Conservation (phyloP, 73 alveolate genomes). For the Tetrahymena elliotti region DNA sequence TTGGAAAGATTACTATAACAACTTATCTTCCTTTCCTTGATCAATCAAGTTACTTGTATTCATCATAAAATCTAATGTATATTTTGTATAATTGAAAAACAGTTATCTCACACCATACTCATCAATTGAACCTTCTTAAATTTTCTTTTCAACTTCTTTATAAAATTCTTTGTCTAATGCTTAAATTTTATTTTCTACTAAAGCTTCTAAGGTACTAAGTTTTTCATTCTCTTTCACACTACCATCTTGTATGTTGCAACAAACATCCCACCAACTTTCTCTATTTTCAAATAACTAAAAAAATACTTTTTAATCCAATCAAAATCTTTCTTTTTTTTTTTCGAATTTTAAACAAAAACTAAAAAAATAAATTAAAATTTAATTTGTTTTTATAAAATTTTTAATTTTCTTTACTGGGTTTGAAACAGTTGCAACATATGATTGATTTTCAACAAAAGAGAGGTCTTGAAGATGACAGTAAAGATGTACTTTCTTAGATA, state of each 20-base stretch:
- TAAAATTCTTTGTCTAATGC: background rate
- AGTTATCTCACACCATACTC: background rate
- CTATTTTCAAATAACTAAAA: background rate
- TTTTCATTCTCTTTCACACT: background rate
- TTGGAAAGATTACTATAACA: background rate
- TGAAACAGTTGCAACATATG: background rate
- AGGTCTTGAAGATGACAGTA: background rate
- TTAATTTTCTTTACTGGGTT: background rate
- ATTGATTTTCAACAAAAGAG: background rate
- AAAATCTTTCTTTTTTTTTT: too few relatives aligned
- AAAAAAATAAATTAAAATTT: too few relatives aligned
- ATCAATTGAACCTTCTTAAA: background rate
- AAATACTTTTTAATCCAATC: background rate
- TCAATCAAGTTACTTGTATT: background rate
- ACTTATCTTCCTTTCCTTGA: background rate
- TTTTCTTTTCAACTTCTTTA: background rate
- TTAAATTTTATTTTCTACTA: background rate
- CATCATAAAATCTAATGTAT: background rate
- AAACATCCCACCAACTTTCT: background rate
- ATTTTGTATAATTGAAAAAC: background rate
- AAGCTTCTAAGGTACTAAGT: background rate
- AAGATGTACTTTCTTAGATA: background rate
- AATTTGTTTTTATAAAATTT: background rate
- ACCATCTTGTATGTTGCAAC: background rate
- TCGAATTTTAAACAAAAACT: background rate